phyloP scores from a whole-genome alignment of 805 yeast genomes.

The Hanseniaspora mollemarum region DNA sequence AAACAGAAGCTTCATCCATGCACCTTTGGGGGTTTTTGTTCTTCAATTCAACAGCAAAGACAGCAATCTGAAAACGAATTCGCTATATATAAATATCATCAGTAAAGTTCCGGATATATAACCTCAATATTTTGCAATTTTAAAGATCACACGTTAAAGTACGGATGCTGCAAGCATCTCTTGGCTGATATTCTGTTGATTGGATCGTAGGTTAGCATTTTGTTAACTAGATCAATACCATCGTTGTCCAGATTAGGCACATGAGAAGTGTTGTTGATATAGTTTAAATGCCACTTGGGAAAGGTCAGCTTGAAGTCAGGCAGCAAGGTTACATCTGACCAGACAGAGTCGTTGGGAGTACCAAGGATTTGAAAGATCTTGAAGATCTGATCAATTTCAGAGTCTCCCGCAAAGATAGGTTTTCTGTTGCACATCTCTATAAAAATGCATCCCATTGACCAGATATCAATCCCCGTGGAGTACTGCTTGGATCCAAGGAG shows the following conservation, averaged over 20 bases:
- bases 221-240: slow-evolving; percentile 73
- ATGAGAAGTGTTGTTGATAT: slow-evolving; percentile 67
- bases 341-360: slow-evolving; percentile 86
- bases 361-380: slow-evolving; percentile 91
- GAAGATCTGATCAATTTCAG: slow-evolving; percentile 88
- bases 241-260: slow-evolving; percentile 50
- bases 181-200: slow-evolving; percentile 88
- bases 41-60: background rate
- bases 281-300: slow-evolving; percentile 81
- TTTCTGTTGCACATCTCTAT: slow-evolving; percentile 99
- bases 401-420: slow-evolving; percentile 90
- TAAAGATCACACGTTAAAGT: slow-evolving; percentile 23
- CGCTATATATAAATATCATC: slow-evolving; percentile 1
- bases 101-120: slow-evolving; percentile 11
- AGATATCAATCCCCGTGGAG: slow-evolving; percentile 92
- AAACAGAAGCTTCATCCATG: background rate
- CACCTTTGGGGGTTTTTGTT: slow-evolving; percentile 3
- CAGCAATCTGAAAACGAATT: background rate
- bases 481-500: slow-evolving; percentile 88
- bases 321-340: slow-evolving; percentile 91
- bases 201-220: slow-evolving; percentile 81
- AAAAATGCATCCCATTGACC: slow-evolving; percentile 97
- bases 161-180: slow-evolving; percentile 81
- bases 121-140: background rate
- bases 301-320: slow-evolving; percentile 81